Evolutionary conservation across 2,329 filamentous ascomycete species (phyloP).

Genomic region (Tolypocladium guangdongense): DNA sequence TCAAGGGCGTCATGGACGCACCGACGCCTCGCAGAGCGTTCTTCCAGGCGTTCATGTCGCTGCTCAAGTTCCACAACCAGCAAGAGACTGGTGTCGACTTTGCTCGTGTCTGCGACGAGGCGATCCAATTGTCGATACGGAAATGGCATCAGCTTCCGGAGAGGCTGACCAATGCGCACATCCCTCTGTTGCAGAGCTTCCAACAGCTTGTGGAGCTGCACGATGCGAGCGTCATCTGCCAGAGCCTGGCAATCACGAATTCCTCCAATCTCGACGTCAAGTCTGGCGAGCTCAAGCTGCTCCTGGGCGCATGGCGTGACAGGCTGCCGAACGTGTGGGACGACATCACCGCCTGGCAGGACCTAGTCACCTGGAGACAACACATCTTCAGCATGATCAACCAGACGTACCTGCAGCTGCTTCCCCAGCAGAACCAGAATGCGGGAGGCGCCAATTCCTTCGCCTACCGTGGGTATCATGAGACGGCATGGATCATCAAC

Average conservation of each 20-base stretch:
- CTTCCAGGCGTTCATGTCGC: conserved; percentile 96
- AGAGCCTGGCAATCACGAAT: conserved; percentile 77
- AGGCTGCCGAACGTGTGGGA: conserved; percentile 96
- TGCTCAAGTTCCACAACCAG: conserved; percentile 89
- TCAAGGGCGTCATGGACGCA: conserved; percentile 96
- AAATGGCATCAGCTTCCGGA: conserved; percentile 99
- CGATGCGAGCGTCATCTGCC: conserved; percentile 92
- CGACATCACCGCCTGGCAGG: conserved; percentile 98
- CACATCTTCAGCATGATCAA: conserved; percentile 99
- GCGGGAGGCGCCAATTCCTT: conserved; percentile 77
- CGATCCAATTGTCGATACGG: conserved; percentile 89
- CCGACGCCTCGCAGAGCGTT: conserved; percentile 89
- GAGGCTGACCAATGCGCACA: conserved; percentile 87
- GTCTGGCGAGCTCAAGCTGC: conserved; percentile 87
- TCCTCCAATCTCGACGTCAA: conserved; percentile 82
- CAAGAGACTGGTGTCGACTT: conserved; percentile 73
- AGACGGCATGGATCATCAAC: conserved; percentile 99
- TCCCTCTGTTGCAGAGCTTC: conserved; percentile 92
- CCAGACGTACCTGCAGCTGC: conserved; percentile 73
- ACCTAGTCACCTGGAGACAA: conserved; percentile 98
- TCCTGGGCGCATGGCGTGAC: conserved; percentile 91
- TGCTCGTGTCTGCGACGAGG: conserved; percentile 84
- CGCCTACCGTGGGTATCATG: conserved; percentile 93
- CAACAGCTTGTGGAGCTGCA: conserved; percentile 96
- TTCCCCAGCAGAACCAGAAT: conserved; percentile 69